A percentile compares a stretch with the other conserved stretches of the same genome.
phyloP scores from a whole-genome alignment of 345 rosid species.

The Barbarea vulgaris region DNA sequence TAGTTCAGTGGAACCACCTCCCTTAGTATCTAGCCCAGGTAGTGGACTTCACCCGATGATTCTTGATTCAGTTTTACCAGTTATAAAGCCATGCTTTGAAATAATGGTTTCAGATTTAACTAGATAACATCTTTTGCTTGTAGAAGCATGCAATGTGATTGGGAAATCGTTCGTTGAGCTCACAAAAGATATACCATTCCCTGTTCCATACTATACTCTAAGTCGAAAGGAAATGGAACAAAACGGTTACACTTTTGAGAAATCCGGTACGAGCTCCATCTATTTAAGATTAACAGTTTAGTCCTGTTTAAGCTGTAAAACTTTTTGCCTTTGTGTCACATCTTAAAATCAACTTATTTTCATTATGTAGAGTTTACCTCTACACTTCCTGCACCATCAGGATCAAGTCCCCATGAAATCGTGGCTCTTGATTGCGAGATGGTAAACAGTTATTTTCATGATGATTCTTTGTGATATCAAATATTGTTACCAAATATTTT shows the following conservation, averaged over 20 bases:
- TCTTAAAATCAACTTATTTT: constrained; percentile 27
- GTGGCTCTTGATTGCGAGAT: constrained; percentile 98
- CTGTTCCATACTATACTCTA: constrained; percentile 72
- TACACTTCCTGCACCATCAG: constrained; percentile 73
- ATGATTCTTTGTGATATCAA: not conserved
- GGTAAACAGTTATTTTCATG: constrained; percentile 48
- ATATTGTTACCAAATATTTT: not conserved
- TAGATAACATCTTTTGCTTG: constrained; percentile 25
- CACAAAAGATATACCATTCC: constrained; percentile 76
- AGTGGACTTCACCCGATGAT: not conserved
- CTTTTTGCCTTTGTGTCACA: constrained; percentile 12
- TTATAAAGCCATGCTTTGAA: not conserved
- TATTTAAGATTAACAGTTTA: not conserved
- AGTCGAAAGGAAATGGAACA: constrained; percentile 73
- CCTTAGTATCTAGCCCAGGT: constrained; percentile 59
- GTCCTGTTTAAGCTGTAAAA: not conserved
- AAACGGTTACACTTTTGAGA: constrained; percentile 69
- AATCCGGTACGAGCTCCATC: constrained; percentile 50
- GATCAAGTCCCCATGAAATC: constrained; percentile 53
- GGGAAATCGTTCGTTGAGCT: constrained; percentile 46
- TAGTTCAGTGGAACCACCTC: constrained; percentile 41
- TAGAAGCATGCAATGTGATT: constrained; percentile 42
- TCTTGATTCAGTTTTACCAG: not conserved
- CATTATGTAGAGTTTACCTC: constrained; percentile 57
- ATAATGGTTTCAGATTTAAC: not conserved